phyloP scores from a whole-genome alignment of 2,329 filamentous ascomycete species.

The Xylariaceae sp. region DNA sequence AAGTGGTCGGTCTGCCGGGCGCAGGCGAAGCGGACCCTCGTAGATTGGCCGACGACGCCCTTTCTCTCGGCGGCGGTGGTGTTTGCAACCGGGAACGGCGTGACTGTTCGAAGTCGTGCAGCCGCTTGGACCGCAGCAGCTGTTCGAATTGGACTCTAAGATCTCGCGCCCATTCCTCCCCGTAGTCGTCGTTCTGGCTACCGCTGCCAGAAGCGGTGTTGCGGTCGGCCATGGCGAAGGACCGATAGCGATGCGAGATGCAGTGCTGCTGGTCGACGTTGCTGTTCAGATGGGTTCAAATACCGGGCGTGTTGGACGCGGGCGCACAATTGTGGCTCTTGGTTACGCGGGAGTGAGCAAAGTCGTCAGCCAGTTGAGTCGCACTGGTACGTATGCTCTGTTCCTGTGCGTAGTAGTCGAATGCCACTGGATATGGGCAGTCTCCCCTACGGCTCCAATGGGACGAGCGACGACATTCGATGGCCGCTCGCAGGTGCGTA shows the following conservation, averaged over 20 bases:
- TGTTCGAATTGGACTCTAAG: constrained; percentile 83
- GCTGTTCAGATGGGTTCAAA: no score
- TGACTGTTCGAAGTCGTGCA: constrained; percentile 74
- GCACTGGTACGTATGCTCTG: constrained; percentile 10
- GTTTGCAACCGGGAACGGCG: constrained; percentile 57
- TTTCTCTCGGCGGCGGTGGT: constrained; percentile 48
- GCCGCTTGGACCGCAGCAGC: constrained; percentile 78
- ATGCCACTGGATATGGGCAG: constrained; percentile 16
- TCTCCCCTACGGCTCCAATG: background rate
- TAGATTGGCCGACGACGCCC: constrained; percentile 49
- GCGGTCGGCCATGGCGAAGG: constrained; percentile 25
- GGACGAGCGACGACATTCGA: constrained; percentile 23
- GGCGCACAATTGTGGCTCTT: background rate
- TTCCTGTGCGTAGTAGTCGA: constrained; percentile 18
- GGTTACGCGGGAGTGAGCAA: constrained; percentile 18
- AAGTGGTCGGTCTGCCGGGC: constrained; percentile 46
- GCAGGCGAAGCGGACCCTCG: constrained; percentile 38
- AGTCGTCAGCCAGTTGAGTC: constrained; percentile 18
- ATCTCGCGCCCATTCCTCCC: constrained; percentile 74
- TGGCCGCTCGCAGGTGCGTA: constrained; percentile 3
- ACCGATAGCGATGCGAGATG: background rate
- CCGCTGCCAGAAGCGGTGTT: constrained; percentile 19
- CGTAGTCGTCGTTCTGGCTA: constrained; percentile 45
- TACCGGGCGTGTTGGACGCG: background rate
- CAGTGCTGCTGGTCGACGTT: no score